A percentile compares a stretch with the other conserved stretches of the same genome.
Evolutionary conservation across 768 basidiomycete species (phyloP).

Genomic region (Podaxis rugospora): DNA sequence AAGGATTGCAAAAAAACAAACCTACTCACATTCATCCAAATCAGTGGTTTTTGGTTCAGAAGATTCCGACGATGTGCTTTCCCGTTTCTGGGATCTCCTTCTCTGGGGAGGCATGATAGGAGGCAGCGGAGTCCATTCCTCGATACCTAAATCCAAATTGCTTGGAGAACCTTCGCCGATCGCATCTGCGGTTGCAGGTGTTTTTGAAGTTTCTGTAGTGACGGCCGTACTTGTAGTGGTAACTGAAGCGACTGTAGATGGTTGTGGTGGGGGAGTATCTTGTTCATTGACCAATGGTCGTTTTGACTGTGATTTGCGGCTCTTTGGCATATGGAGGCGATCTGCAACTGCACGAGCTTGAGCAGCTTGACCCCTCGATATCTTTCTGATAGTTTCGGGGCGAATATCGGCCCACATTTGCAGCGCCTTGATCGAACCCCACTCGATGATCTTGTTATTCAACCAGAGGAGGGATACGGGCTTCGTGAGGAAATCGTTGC

Average conservation of each 20-base stretch:
- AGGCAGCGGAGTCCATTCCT: background rate
- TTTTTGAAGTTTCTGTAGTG: background rate
- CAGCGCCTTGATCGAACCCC: conserved; percentile 95
- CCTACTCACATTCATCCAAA: background rate
- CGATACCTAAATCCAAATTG: background rate
- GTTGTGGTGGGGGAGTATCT: conserved; percentile 15
- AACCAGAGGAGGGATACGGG: conserved; percentile 95
- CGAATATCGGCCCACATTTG: conserved; percentile 89
- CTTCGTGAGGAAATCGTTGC: conserved; percentile 98
- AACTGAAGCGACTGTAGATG: conserved; percentile 19
- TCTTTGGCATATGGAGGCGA: conserved; percentile 39
- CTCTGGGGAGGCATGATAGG: conserved; percentile 2
- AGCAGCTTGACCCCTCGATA: conserved; percentile 34
- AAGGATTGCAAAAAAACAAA: too few species aligned
- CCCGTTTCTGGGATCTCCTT: conserved; percentile 6
- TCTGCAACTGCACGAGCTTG: conserved; percentile 43
- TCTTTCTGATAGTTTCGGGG: conserved; percentile 44
- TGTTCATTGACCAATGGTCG: conserved; percentile 17
- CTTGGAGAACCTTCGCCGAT: background rate
- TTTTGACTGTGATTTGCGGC: conserved; percentile 25
- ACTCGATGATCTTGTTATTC: conserved; percentile 97
- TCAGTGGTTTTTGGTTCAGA: background rate
- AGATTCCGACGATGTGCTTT: background rate
- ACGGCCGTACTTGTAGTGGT: background rate
- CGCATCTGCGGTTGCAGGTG: background rate